Evolutionary conservation across 2,329 filamentous ascomycete genomes (phyloP), one percentile per base, ranked within the genome.

Genomic region (Phaeomoniella chlamydospora): DNA sequence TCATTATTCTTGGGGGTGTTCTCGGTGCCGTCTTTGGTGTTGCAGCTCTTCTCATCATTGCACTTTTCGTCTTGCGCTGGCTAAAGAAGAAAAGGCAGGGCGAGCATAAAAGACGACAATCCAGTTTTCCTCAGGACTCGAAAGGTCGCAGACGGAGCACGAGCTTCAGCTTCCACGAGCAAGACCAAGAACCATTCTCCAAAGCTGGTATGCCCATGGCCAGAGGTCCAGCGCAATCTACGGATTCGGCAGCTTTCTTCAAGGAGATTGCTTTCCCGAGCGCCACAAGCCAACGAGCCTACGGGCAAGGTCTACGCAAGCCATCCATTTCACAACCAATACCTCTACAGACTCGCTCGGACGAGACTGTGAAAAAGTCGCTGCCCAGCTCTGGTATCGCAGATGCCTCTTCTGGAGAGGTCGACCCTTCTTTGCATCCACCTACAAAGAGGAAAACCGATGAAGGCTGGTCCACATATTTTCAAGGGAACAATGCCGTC

Each of bases 11-110:
- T 2, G 87, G 83, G 19, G 82, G 83, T 35, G 82, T 82, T 0
- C 67, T 96, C 1, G 86, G 87, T 10, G 76, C 78, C n/a, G 75
- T 94, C 15, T 71, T 82, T 36, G 85, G 81, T 13, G 62, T 85
- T 36, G 75, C 80, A 14, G 59, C 75, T 1, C 52, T 94, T 4
- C 62, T 92, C n/a, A 66, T 81, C 16, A 54, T 82, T 1, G 52
- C 85, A n/a, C 67, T 94, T 14, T 62, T 90, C 35, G 64, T 80
- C 17, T 58, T 86, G 15, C 68, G 72, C 50, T 72, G 70, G 44
- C 68, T 67, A 40, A 67, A 70, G 45, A 74, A 71, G 52, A 68
- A 69, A 46, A 70, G 64, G 34, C 39, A 47, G 31, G 42, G 42
- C 40, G 59, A 56, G 12, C 64, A 62, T 9, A 64, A 65, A 39